Percentiles rank a stretch among this genome's conserved stretches.
Evolutionary conservation across 1,284 basidiomycete species (phyloP).

Genomic region (Termitomyces sp.): DNA sequence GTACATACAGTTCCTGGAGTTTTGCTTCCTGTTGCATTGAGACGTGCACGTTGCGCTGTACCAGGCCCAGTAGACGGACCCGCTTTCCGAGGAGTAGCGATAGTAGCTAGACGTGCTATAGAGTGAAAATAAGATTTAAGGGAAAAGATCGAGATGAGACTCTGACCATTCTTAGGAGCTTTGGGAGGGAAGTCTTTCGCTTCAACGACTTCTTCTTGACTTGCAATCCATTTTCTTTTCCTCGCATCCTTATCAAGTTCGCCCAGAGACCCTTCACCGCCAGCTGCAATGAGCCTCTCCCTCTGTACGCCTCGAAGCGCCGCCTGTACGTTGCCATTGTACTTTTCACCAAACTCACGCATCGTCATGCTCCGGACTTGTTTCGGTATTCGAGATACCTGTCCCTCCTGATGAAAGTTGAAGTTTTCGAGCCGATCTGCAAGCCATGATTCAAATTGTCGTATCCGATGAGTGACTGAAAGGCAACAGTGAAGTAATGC

Average conservation of each 20-base stretch:
- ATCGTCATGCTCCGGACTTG: conserved; percentile 66
- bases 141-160: neutral
- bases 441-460: conserved; percentile 68
- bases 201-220: conserved; percentile 40
- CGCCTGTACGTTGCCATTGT: conserved; percentile 65
- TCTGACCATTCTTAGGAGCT: conserved; percentile 54
- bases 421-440: conserved; percentile 67
- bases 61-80: conserved; percentile 43
- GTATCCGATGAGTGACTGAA: conserved; percentile 62
- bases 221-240: conserved; percentile 70
- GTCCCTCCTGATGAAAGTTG: conserved; percentile 65
- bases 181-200: conserved; percentile 36
- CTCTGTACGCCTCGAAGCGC: conserved; percentile 62
- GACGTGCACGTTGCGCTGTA: conserved; percentile 41
- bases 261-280: conserved; percentile 37
- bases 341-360: conserved; percentile 72
- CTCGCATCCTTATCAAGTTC: conserved; percentile 62
- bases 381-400: conserved; percentile 69
- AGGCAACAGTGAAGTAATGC: conserved; percentile 7
- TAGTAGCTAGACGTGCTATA: conserved; percentile 45
- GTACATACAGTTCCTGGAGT: conserved; percentile 45
- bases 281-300: conserved; percentile 44
- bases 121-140: neutral
- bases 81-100: conserved; percentile 48
- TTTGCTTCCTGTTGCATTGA: conserved; percentile 34